Base-by-base conservation (phyloP, 805 yeast genomes). In the Blastobotrys americana region DNA sequence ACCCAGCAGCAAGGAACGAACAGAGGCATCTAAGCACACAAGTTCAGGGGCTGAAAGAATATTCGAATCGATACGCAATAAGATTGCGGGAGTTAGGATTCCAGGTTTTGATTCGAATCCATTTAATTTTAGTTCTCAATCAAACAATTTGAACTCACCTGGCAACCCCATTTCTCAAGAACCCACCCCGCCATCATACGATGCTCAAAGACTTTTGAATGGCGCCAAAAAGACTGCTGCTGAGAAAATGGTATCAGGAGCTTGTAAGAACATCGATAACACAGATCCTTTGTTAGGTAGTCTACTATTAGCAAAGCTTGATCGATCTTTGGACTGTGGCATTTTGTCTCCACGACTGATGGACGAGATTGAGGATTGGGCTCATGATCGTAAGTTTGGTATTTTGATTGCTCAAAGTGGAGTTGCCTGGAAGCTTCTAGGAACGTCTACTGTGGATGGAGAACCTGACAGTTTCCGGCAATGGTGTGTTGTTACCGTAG, bases 301-400 rank as follows among this genome's bases (percentile, higher is more conserved):
- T 25, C 31, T 25, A 13, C 31, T 25, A 8, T 25, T 25, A 13
- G 31, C 10, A 8, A 8, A 25, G 31, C 31, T 25, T 25, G 31
- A 25, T 13, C 31, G 31, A 8, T 8, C 31, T 25, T 25, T 25
- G 13, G 31, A 25, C 31, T 25, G 31, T 13, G 31, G 20, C 34
- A 43, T 27, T 64, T 33, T 48, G 15, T 18, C 37, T 4, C 37
- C 41, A n/a, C 27, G 42, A 4, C 39, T 73, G 0, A 63, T 78
- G 27, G 73, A 72, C 9, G 59, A 63, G 1, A 55, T 81, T 41
- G 69, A 68, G 9, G 86, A 81, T 2, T 61, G 72, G 50, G 70
- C 81, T 39, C 83, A 80, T 51, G 86, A 80, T 48, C 56, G 71
- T 21, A 83, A 81, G 42, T 72, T 69, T 45, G 87, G 87, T 3